Conservation (phyloP, 1,139 yeast species). For the Sugiyamaella neomexicana region DNA sequence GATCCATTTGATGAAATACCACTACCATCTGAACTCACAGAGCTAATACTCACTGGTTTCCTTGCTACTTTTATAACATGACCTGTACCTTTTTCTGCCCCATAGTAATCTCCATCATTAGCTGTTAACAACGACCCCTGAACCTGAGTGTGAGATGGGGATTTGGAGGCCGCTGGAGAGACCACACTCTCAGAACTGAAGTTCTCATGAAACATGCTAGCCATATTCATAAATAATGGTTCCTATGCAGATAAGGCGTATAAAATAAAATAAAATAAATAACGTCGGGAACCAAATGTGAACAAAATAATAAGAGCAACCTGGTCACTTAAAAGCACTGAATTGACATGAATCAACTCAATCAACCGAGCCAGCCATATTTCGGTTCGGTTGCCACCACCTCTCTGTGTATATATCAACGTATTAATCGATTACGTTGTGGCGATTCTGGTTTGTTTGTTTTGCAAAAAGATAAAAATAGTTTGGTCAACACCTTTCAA, state of each 20-base stretch:
- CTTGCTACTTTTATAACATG: constrained; percentile 10
- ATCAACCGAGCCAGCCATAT: background rate
- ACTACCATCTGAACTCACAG: background rate
- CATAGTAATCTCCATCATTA: background rate
- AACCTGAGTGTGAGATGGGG: background rate
- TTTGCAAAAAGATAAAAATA: background rate
- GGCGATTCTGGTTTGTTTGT: background rate
- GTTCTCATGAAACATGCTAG: constrained; percentile 20
- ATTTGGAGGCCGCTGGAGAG: background rate
- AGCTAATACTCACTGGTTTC: constrained; percentile 11
- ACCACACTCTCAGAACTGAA: constrained; percentile 20
- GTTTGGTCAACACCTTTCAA: background rate
- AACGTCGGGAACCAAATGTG: background rate
- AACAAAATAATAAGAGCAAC: background rate
- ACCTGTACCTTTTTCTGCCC: background rate
- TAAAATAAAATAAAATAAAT: background rate
- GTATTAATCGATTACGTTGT: background rate
- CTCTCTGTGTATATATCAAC: background rate
- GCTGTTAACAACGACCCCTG: background rate
- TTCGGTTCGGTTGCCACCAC: background rate
- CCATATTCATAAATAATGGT: background rate
- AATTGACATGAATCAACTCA: background rate
- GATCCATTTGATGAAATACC: background rate
- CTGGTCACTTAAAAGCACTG: background rate
- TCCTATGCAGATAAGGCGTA: background rate